A percentile compares a stretch with the other conserved stretches of the same genome.
Conservation (phyloP, 2,329 filamentous ascomycete genomes). For the Amauroascus niger region DNA sequence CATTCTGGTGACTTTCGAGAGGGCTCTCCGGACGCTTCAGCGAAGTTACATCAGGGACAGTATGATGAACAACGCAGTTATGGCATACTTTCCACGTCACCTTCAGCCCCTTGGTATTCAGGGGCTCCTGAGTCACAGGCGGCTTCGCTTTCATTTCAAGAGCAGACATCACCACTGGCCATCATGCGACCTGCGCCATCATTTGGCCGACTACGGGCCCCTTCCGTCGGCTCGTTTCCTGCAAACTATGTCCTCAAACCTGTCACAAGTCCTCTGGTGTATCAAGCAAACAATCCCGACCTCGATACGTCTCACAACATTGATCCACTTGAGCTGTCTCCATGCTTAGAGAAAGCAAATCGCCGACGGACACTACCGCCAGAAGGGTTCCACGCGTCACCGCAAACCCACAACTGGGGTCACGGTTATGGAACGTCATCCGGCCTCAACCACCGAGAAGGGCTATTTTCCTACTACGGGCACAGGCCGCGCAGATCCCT, state of each 20-base stretch:
- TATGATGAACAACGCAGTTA: slow-evolving; percentile 16
- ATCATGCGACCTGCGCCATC: background rate
- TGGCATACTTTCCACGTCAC: slow-evolving; percentile 38
- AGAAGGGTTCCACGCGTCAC: slow-evolving; percentile 43
- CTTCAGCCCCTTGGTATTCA: slow-evolving; percentile 49
- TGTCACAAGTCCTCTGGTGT: slow-evolving; percentile 84
- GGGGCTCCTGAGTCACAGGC: background rate
- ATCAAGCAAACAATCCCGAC: slow-evolving; percentile 78
- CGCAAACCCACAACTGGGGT: slow-evolving; percentile 21
- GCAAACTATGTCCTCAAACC: slow-evolving; percentile 75
- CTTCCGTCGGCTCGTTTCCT: slow-evolving; percentile 60
- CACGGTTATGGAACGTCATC: slow-evolving; percentile 39
- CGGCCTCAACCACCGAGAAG: slow-evolving; percentile 48
- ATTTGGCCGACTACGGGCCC: slow-evolving; percentile 38
- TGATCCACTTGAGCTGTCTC: slow-evolving; percentile 43
- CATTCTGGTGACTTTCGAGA: slow-evolving; percentile 55
- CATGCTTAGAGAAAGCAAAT: slow-evolving; percentile 40
- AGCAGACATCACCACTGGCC: background rate
- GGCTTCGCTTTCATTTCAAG: background rate
- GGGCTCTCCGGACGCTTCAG: slow-evolving; percentile 25
- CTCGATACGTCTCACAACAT: slow-evolving; percentile 51
- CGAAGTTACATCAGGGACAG: slow-evolving; percentile 22
- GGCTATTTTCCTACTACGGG: slow-evolving; percentile 58
- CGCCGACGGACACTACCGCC: slow-evolving; percentile 66
- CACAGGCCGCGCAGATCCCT: slow-evolving; percentile 70